These are phyloP conservation scores for Cordyceps tenuipes DNA, from an alignment of 2,329 filamentous ascomycete genomes.

Conservation along the genomic window DNA sequence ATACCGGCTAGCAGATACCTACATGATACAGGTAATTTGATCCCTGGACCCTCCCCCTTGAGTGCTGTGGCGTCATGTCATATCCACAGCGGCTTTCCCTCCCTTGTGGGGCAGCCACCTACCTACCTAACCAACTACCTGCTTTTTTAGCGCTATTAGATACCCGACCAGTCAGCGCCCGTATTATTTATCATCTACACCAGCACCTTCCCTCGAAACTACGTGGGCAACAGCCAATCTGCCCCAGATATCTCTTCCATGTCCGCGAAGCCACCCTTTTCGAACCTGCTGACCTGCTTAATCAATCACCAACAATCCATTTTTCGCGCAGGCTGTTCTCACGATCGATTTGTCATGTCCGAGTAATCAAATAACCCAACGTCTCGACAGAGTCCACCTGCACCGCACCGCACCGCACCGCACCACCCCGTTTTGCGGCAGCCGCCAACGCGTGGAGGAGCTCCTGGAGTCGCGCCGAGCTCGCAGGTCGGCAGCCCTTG, in stretches of 20 bases:
- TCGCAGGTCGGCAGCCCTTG: not conserved
- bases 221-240: conserved; percentile 3
- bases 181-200: not conserved
- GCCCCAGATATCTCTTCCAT: not conserved
- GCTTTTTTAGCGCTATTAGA: too few relatives aligned
- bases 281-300: not conserved
- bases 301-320: not conserved
- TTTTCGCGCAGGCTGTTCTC: conserved; percentile 6
- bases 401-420: not conserved
- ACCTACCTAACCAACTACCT: too few relatives aligned
- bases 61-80: conserved; percentile 6
- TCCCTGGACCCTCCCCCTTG: not conserved
- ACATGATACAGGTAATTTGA: too few relatives aligned
- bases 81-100: conserved; percentile 9
- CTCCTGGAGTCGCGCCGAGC: conserved; percentile 6
- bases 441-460: conserved; percentile 5
- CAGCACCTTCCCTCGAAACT: not conserved
- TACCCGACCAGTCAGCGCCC: too few relatives aligned
- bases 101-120: not conserved
- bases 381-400: not conserved
- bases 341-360: not conserved
- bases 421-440: conserved; percentile 5
- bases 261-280: conserved; percentile 2
- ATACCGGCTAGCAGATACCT: too few relatives aligned
- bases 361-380: not conserved